Evolutionary conservation across 139 green algal species (phyloP).

Genomic region (Axilococcus clingmanii): DNA sequence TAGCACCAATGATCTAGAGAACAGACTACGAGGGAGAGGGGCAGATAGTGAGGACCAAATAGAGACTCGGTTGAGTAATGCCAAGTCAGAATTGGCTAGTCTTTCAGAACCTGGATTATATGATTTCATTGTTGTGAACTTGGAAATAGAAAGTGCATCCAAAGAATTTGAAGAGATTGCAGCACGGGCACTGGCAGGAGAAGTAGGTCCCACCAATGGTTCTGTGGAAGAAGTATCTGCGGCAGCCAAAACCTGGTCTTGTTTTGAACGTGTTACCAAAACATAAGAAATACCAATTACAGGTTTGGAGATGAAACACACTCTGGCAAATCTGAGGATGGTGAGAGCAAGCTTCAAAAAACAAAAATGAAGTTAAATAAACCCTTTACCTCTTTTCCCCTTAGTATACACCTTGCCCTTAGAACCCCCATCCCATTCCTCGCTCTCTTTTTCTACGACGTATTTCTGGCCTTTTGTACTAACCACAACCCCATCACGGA

Average conservation of each 20-base stretch:
- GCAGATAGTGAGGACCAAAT: constrained; percentile 76
- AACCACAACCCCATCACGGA: constrained; percentile 45
- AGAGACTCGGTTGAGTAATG: constrained; percentile 45
- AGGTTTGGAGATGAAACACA: no score
- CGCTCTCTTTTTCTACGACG: constrained; percentile 35
- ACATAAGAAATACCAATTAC: no score
- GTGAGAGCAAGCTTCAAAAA: no score
- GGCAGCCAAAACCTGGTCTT: not conserved
- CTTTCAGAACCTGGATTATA: constrained; percentile 59
- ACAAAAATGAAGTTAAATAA: not conserved
- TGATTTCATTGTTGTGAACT: constrained; percentile 64
- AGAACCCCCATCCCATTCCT: constrained; percentile 25
- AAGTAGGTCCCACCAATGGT: constrained; percentile 5
- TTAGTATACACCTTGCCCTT: constrained; percentile 11
- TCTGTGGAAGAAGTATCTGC: not conserved
- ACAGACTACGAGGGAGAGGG: constrained; percentile 53
- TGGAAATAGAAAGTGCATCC: constrained; percentile 49
- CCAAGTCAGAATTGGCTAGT: constrained; percentile 51
- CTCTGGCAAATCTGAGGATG: no score
- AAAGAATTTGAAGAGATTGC: constrained; percentile 31
- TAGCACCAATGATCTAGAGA: constrained; percentile 58
- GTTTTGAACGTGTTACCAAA: no score
- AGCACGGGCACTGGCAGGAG: constrained; percentile 24
- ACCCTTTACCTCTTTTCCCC: constrained; percentile 3
- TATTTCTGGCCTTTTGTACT: constrained; percentile 57